These are phyloP conservation scores for Pyricularia grisea DNA, from an alignment of 2,329 filamentous ascomycete genomes.

Conservation along the genomic window DNA sequence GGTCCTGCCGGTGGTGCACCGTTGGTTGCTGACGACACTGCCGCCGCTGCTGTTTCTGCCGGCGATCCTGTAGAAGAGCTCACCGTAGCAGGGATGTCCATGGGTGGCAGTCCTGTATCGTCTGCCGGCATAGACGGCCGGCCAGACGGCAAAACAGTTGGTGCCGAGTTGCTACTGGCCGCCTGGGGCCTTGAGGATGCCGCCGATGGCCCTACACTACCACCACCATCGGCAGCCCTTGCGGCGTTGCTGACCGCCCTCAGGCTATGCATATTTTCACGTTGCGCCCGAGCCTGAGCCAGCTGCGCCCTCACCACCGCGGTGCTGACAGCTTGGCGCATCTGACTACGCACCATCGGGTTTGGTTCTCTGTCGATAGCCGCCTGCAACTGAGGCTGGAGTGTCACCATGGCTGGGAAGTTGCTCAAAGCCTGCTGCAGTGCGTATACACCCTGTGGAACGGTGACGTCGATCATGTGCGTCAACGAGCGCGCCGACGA, in stretches of 20 bases:
- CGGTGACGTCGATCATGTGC: constrained; percentile 41
- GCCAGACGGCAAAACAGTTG: constrained; percentile 2
- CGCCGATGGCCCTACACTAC: neutral
- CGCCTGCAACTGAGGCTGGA: constrained; percentile 36
- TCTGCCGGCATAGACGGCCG: neutral
- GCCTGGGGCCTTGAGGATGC: neutral
- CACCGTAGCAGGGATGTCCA: constrained; percentile 2
- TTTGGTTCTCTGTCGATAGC: constrained; percentile 43
- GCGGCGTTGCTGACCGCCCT: neutral
- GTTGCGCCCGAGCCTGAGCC: constrained; percentile 24
- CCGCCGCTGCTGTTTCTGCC: neutral
- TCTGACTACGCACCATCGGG: constrained; percentile 34
- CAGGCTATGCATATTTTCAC: constrained; percentile 6
- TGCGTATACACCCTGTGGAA: constrained; percentile 38
- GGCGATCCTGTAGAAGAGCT: neutral
- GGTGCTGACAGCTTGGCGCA: constrained; percentile 38
- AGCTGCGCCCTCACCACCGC: constrained; percentile 36
- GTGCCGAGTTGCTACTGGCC: constrained; percentile 5
- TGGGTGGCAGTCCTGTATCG: constrained; percentile 11
- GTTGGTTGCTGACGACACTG: neutral
- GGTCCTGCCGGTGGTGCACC: constrained; percentile 3
- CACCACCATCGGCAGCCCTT: neutral
- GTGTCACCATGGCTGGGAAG: constrained; percentile 39
- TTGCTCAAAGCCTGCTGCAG: constrained; percentile 34
- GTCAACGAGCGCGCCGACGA: constrained; percentile 24